A percentile compares a stretch with the other conserved stretches of the same genome.
Evolutionary conservation across 2,329 filamentous ascomycete species (phyloP).

Genomic region (Clonostachys rhizophaga): DNA sequence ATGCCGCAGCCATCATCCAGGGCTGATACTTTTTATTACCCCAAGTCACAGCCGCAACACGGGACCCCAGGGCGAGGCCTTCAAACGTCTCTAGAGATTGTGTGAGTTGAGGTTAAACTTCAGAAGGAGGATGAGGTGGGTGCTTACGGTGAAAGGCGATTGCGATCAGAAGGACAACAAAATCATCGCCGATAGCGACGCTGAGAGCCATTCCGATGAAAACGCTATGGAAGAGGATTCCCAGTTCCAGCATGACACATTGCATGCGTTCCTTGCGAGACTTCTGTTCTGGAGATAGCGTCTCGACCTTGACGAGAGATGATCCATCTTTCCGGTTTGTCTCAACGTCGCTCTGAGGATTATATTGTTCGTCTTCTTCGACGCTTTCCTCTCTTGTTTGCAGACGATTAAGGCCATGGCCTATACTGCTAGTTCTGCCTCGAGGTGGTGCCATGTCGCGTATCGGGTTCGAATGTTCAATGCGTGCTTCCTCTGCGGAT

Average conservation of each 20-base stretch:
- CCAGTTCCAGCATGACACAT: slow-evolving; percentile 73
- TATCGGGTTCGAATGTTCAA: slow-evolving; percentile 10
- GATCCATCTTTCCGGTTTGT: background rate
- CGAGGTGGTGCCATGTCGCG: slow-evolving; percentile 22
- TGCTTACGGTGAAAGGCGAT: slow-evolving; percentile 66
- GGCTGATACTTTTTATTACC: slow-evolving; percentile 35
- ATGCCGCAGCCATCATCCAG: slow-evolving; percentile 53
- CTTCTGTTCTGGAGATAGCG: slow-evolving; percentile 42
- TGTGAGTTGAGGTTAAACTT: background rate
- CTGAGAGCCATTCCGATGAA: slow-evolving; percentile 84
- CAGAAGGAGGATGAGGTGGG: rapidly evolving
- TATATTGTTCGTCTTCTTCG: background rate
- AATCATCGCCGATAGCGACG: slow-evolving; percentile 70
- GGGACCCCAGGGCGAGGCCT: slow-evolving; percentile 59
- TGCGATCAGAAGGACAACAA: slow-evolving; percentile 73
- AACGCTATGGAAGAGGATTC: slow-evolving; percentile 59
- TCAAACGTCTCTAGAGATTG: slow-evolving; percentile 32
- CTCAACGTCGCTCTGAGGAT: background rate
- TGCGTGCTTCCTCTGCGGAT: background rate
- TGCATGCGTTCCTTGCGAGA: slow-evolving; percentile 65
- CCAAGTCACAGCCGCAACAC: slow-evolving; percentile 53
- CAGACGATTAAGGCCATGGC: slow-evolving; percentile 20
- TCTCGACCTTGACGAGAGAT: background rate
- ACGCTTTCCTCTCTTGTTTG: slow-evolving; percentile 5
- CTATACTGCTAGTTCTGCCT: slow-evolving; percentile 25